Evolutionary conservation across 2,329 filamentous ascomycete genomes (phyloP).

Genomic region (Zymoseptoria tritici): DNA sequence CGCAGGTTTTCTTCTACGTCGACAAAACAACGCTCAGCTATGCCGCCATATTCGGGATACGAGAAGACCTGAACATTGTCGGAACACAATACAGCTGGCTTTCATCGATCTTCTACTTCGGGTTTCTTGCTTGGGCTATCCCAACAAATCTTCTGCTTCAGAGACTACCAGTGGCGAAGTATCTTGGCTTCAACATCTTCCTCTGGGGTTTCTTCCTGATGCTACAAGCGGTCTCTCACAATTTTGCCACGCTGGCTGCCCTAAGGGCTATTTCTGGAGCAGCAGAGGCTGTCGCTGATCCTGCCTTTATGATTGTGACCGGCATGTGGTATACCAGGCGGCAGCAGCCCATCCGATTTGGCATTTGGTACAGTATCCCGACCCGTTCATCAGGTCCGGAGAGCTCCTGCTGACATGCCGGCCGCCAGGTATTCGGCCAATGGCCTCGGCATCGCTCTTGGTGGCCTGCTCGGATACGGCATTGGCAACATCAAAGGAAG

Average conservation of each 20-base stretch:
- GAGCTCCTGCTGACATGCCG: too few species aligned
- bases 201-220: conserved; percentile 44
- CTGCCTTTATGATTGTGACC: conserved; percentile 57
- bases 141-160: conserved; percentile 50
- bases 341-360: conserved; percentile 55
- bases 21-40: conserved; percentile 53
- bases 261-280: conserved; percentile 52
- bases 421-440: conserved; percentile 38
- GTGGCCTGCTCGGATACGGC: conserved; percentile 50
- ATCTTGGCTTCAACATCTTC: conserved; percentile 52
- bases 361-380: conserved; percentile 44
- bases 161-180: conserved; percentile 43
- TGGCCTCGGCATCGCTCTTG: conserved; percentile 52
- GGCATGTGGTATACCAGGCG: conserved; percentile 57
- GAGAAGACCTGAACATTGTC: conserved; percentile 50
- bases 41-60: conserved; percentile 58
- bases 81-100: conserved; percentile 54
- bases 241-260: conserved; percentile 49
- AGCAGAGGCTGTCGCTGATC: conserved; percentile 51
- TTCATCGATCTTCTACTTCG: conserved; percentile 45
- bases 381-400: too few species aligned
- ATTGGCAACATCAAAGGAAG: conserved; percentile 53
- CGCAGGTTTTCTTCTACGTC: conserved; percentile 27
- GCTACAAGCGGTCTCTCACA: conserved; percentile 30
- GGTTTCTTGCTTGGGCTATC: conserved; percentile 48